Evolutionary conservation across 257 asterid genomes (phyloP), one percentile per base, ranked within the genome.

Genomic region (Lantana camara): DNA sequence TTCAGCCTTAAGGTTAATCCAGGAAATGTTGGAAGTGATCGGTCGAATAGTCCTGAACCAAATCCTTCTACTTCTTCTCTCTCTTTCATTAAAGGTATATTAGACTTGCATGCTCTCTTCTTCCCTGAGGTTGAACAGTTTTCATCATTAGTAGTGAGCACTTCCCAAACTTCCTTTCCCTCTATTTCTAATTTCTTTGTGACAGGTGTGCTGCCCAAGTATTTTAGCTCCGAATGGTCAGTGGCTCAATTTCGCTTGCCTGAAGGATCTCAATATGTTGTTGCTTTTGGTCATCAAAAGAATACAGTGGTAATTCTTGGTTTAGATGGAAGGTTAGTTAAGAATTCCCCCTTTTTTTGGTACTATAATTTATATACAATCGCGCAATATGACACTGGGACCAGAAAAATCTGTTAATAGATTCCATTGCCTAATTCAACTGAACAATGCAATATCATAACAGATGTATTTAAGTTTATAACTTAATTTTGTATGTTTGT

Each of bases 151-250:
- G 19, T 22, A 20, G 56, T 11, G 6, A 32, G 13, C 10, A 2
- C 44, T 22, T 24, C 14, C 27, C 63, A 13, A 5, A 0, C 35
- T 8, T 27, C 0, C 20, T 56, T 41, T 54, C 44, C 23, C 19
- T 4, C 21, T 62, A 46, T 55, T 24, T 23, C 11, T 17, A 41
- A 6, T 40, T 9, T 35, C 45, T 54, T 49, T 40, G 30, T 16
- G 66, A 70, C 73, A 86, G 95, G 92, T 20, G 87, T 80, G 72
- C 75, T 87, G 20, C 95, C 86, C 11, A 84, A 79, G 77, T 87
- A 87, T 76, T 87, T 87, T 86, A 87, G 85, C 66, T 87, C 92
- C 5, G 86, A 87, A 69, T 82, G 95, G 92, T 87, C 95, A 35
- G 90, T 87, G 38, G 95, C 95, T 35, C 90, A 87, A 74, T 87